A percentile compares a stretch with the other conserved stretches of the same genome.
Conservation (phyloP, 2,329 filamentous ascomycete genomes). For the Aspergillus sp. region DNA sequence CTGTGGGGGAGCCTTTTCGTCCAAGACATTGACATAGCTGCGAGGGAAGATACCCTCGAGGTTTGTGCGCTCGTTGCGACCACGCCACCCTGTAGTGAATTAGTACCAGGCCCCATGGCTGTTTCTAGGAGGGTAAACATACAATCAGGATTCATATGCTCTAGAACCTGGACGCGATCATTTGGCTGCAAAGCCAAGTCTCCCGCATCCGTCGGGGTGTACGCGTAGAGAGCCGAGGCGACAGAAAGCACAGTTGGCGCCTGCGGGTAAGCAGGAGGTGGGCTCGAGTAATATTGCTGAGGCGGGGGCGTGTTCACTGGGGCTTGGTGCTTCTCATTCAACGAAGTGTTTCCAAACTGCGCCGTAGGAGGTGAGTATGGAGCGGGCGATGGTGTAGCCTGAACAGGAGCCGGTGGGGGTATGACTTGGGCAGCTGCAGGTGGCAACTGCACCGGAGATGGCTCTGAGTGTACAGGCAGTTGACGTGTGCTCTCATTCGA, state of each 20-base stretch:
- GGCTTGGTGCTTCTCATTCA: conserved; percentile 44
- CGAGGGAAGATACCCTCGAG: conserved; percentile 93
- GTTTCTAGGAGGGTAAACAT: conserved; percentile 21
- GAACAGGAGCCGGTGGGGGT: conserved; percentile 20
- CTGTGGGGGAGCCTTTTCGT: conserved; percentile 56
- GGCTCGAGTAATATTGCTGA: conserved; percentile 45
- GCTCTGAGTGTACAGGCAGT: conserved; percentile 18
- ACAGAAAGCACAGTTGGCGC: conserved; percentile 61
- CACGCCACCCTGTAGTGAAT: conserved; percentile 65
- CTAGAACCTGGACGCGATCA: conserved; percentile 75
- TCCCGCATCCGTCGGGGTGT: conserved; percentile 74
- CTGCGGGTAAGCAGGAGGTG: conserved; percentile 54
- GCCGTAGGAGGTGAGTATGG: conserved; percentile 38
- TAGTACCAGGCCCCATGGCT: conserved; percentile 13
- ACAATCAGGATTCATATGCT: conserved; percentile 96
- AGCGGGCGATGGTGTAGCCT: conserved; percentile 30
- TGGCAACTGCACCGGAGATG: conserved; percentile 26
- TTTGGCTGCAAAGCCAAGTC: conserved; percentile 79
- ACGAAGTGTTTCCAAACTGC: conserved; percentile 37
- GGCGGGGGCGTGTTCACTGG: conserved; percentile 27
- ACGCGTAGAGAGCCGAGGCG: conserved; percentile 80
- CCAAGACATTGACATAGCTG: conserved; percentile 74
- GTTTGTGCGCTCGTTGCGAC: conserved; percentile 77
- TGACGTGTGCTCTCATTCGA: conserved; percentile 25
- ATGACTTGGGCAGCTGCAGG: conserved; percentile 15